phyloP scores from a whole-genome alignment of 1,139 yeast genomes.

The Kodamaea arcana region DNA sequence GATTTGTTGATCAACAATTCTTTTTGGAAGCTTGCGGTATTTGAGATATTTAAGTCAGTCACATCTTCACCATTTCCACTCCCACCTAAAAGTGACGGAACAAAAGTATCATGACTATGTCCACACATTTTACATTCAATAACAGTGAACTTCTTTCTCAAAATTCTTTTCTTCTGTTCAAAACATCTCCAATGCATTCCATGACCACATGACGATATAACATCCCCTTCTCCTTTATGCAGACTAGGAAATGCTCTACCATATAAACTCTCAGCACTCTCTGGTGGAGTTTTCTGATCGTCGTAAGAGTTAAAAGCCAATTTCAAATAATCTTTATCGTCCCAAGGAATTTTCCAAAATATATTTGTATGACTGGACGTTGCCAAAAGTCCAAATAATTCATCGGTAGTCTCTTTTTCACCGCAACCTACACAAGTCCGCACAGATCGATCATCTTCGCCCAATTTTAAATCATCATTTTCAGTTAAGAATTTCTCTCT shows the following conservation, averaged over 20 bases:
- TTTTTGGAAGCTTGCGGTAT: no score
- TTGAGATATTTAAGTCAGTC: background rate
- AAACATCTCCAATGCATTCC: conserved; percentile 61
- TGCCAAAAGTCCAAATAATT: conserved; percentile 53
- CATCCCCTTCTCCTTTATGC: conserved; percentile 18
- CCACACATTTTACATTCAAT: conserved; percentile 65
- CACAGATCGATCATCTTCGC: conserved; percentile 9
- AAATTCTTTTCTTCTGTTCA: conserved; percentile 8
- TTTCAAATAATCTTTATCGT: conserved; percentile 5
- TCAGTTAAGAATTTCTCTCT: conserved; percentile 35
- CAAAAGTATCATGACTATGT: conserved; percentile 40
- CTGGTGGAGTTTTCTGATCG: conserved; percentile 11
- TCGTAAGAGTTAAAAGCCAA: conserved; percentile 28
- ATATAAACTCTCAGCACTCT: conserved; percentile 13
- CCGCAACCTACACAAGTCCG: conserved; percentile 69
- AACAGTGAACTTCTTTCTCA: conserved; percentile 2
- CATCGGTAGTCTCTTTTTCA: conserved; percentile 43
- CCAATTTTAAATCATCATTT: conserved; percentile 24
- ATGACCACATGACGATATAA: conserved; percentile 64
- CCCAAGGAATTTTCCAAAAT: conserved; percentile 47
- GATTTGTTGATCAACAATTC: conserved; percentile 11
- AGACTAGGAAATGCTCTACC: conserved; percentile 25
- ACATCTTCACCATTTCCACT: background rate
- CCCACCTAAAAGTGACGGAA: conserved; percentile 38
- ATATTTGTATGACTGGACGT: conserved; percentile 32